Base-by-base conservation (phyloP, 176 grass and related monocot species). In the Musa acuminata region DNA sequence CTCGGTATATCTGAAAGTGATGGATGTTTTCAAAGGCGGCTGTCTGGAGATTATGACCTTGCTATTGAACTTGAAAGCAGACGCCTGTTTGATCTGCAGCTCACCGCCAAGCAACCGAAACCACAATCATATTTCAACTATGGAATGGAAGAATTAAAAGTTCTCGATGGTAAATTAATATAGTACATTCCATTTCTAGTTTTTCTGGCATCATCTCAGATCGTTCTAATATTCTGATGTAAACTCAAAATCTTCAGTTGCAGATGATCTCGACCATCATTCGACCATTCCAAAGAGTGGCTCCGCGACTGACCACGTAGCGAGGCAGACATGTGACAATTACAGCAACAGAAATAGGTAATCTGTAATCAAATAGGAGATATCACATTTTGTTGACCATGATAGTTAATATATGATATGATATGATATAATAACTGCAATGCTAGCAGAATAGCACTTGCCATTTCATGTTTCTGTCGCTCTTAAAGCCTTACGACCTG, bases 61-160 rank as follows among this genome's bases (percentile, higher is more conserved):
- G 25, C 55, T 21, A 49, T 48, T 62, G 73, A 75, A 75, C 73
- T 75, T 50, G 55, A 75, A 17, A 75, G 73, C 49, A 75, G 73
- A 19, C 73, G 19, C 2, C 4, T 75, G 29, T 75, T 60, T 62
- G 73, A 75, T 16, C 55, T 75, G 54, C 54, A 75, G 25, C 19
- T 75, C 13, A 48, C 23, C 13, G 8, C 55, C 19, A 75, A 75
- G 8, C 27, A 21, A 5, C 25, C n/a, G 19, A 49, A 27, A 62
- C 27, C 26, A 10, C 25, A 20, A 49, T 29, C 73, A 48, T 62
- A 62, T 35, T 19, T 49, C 17, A 75, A 26, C 35, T 49, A 49
- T 62, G 27, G 11, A n/a, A 62, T 8, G 8, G 55, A 75, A 49
- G 55, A 75, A 20, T 20, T 21, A 1, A 49, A 21, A 49, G 25